Evolutionary conservation across 2,329 filamentous ascomycete species (phyloP).

Genomic region (Amauroascus niger): DNA sequence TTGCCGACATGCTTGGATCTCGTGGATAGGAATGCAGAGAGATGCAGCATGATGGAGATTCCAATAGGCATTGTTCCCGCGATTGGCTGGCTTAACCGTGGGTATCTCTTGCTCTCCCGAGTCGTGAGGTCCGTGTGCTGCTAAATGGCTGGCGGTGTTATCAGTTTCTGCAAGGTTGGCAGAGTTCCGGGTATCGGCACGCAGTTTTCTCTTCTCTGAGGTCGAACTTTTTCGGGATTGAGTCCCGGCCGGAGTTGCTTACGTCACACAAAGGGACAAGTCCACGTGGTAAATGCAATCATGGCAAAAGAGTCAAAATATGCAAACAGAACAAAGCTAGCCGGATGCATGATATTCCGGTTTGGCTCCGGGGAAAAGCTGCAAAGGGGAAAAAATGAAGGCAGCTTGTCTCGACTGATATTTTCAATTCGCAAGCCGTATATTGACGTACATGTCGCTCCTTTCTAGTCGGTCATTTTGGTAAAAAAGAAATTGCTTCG

Average conservation of each 20-base stretch:
- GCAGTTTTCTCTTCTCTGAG: background rate
- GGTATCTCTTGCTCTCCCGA: background rate
- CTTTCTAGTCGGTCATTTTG: background rate
- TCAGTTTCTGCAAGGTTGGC: too few species aligned
- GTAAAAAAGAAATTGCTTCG: background rate
- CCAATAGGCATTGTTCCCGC: background rate
- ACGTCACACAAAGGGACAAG: background rate
- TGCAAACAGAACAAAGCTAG: background rate
- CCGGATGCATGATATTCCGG: background rate
- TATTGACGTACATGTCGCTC: background rate
- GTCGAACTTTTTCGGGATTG: too few species aligned
- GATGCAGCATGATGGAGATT: background rate
- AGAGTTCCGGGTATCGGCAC: too few species aligned
- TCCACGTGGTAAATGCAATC: background rate
- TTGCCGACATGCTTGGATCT: background rate
- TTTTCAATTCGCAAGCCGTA: too few species aligned
- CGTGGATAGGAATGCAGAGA: background rate
- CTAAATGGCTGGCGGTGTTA: too few species aligned
- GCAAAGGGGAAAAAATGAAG: background rate
- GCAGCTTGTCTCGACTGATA: background rate
- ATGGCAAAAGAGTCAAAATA: background rate
- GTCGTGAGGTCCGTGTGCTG: too few species aligned
- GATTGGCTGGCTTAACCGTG: background rate
- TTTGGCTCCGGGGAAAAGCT: background rate
- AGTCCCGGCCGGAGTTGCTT: too few species aligned